phyloP scores from a whole-genome alignment of 2,329 filamentous ascomycete species.

The Fusarium pininemorale region DNA sequence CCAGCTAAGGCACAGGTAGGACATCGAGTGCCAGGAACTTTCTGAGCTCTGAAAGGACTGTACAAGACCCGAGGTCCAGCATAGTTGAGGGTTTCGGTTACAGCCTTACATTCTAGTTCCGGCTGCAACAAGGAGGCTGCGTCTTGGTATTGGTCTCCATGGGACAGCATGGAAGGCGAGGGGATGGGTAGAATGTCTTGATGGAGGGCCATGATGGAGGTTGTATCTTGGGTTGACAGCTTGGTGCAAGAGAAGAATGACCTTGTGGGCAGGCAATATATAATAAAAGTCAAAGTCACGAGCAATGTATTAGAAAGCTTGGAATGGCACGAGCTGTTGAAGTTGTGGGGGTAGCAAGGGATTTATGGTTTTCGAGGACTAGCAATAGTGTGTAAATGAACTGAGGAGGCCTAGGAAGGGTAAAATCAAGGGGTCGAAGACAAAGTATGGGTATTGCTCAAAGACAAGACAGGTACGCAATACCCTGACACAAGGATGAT shows the following conservation, averaged over 20 bases:
- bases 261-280: background rate
- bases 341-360: conserved; percentile 43
- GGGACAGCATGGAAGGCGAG: background rate
- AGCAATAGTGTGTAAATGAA: conserved; percentile 27
- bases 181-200: background rate
- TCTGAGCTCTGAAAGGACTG: conserved; percentile 7
- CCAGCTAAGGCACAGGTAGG: conserved; percentile 60
- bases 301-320: conserved; percentile 27
- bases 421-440: conserved; percentile 36
- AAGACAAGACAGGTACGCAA: conserved; percentile 32
- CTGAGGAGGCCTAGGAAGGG: conserved; percentile 28
- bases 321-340: conserved; percentile 10
- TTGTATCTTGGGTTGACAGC: background rate
- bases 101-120: background rate
- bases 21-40: conserved; percentile 62
- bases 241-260: background rate
- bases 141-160: background rate
- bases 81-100: background rate
- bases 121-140: background rate
- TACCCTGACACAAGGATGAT: conserved; percentile 32
- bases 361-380: conserved; percentile 48
- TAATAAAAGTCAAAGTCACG: conserved; percentile 5
- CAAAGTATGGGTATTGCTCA: conserved; percentile 25
- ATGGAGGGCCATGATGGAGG: conserved; percentile 19
- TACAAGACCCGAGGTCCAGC: background rate